A percentile compares a stretch with the other conserved stretches of the same genome.
Evolutionary conservation across 2,329 filamentous ascomycete species (phyloP).

Genomic region (Xylogone sp.): DNA sequence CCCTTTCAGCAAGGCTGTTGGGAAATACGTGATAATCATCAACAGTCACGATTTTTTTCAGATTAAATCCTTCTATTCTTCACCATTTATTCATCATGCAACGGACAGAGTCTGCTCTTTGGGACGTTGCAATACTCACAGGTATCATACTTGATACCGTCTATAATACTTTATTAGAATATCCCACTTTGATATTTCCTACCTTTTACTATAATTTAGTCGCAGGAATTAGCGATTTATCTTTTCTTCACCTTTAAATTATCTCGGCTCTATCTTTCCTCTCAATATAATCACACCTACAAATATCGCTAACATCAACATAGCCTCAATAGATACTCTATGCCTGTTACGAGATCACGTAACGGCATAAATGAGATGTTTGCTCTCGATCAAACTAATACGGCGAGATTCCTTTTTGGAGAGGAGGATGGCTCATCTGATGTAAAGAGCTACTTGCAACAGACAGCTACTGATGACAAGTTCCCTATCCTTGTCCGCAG

Average conservation of each 20-base stretch:
- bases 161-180: no score
- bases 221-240: no score
- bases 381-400: constrained; percentile 78
- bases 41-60: constrained; percentile 14
- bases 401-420: constrained; percentile 79
- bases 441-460: constrained; percentile 65
- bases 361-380: constrained; percentile 61
- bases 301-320: constrained; percentile 16
- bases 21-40: neutral
- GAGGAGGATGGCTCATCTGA: constrained; percentile 63
- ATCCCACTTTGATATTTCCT: no score
- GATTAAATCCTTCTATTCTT: no score
- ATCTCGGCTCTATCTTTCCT: no score
- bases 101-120: no score
- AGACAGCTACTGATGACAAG: constrained; percentile 73
- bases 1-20: neutral
- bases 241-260: no score
- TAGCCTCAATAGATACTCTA: constrained; percentile 86
- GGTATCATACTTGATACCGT: no score
- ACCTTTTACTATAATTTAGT: no score
- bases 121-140: no score
- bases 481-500: constrained; percentile 81
- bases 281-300: no score
- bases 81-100: no score
- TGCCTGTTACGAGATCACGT: constrained; percentile 76